Conservation (phyloP, 2,329 filamentous ascomycete genomes). For the Hypoxylon sp. region DNA sequence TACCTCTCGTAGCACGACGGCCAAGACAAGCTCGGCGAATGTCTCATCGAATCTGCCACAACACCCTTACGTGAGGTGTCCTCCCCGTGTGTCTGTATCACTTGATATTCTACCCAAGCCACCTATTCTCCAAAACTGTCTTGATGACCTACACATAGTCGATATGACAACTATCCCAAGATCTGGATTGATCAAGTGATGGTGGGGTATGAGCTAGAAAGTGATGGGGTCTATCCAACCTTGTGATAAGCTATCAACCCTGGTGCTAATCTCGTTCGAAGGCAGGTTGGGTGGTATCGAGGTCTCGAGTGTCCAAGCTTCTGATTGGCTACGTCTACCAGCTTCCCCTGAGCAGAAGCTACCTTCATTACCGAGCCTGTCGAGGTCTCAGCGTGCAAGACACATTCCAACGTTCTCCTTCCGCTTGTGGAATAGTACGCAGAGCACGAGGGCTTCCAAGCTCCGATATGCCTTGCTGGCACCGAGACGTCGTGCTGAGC, state of each 20-base stretch:
- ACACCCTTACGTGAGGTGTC: constrained; percentile 23
- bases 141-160: constrained; percentile 19
- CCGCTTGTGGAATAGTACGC: constrained; percentile 39
- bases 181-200: constrained; percentile 42
- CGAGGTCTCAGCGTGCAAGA: constrained; percentile 36
- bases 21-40: constrained; percentile 21
- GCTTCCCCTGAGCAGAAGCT: constrained; percentile 40
- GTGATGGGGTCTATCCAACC: constrained; percentile 40
- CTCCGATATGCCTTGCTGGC: constrained; percentile 21
- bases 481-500: constrained; percentile 30
- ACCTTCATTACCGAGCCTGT: constrained; percentile 36
- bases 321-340: constrained; percentile 35
- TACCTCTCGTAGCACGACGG: neutral
- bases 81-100: constrained; percentile 15
- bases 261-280: constrained; percentile 28
- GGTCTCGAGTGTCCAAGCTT: constrained; percentile 16
- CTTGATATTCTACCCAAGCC: constrained; percentile 22
- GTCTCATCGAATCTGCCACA: constrained; percentile 27
- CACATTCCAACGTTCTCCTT: constrained; percentile 41
- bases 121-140: constrained; percentile 5
- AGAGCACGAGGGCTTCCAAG: constrained; percentile 32
- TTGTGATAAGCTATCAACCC: constrained; percentile 35
- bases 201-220: constrained; percentile 40
- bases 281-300: constrained; percentile 26
- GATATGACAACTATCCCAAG: constrained; percentile 39